These are phyloP conservation scores for Flaveria linearis DNA, from an alignment of 129 eudicot species.

Conservation along the genomic window DNA sequence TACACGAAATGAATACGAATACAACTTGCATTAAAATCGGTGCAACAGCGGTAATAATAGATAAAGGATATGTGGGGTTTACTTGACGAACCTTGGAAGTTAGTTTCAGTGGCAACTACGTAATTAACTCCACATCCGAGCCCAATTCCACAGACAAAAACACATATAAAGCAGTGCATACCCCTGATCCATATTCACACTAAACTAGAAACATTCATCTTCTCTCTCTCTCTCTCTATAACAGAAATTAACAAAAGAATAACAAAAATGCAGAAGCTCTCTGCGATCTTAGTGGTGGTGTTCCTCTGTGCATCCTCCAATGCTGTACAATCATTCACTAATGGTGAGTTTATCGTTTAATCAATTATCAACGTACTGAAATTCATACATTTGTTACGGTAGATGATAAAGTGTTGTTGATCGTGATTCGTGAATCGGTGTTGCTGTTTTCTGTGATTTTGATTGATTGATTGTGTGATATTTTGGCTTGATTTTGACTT, in stretches of 20 bases:
- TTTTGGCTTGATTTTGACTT: neutral
- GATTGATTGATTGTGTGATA: neutral
- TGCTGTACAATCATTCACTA: constrained; percentile 45
- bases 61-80: constrained; percentile 26
- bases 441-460: constrained; percentile 1
- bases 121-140: neutral
- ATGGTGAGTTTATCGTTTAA: constrained; percentile 40
- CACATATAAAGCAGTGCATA: constrained; percentile 37
- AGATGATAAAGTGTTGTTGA: neutral
- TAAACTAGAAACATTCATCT: constrained; percentile 26
- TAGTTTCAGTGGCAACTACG: constrained; percentile 36
- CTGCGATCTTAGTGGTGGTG: constrained; percentile 40
- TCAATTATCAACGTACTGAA: too few species aligned
- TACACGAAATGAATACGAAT: constrained; percentile 1
- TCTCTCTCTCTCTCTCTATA: constrained; percentile 13
- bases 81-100: neutral
- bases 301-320: constrained; percentile 41
- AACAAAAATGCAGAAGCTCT: constrained; percentile 42
- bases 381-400: too few species aligned
- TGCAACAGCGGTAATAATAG: constrained; percentile 19
- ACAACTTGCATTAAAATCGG: constrained; percentile 13
- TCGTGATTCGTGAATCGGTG: neutral
- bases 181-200: constrained; percentile 39
- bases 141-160: neutral
- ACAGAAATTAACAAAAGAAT: neutral